Conservation (phyloP, 176 grass and related monocot genomes). For the Avena sativa region DNA sequence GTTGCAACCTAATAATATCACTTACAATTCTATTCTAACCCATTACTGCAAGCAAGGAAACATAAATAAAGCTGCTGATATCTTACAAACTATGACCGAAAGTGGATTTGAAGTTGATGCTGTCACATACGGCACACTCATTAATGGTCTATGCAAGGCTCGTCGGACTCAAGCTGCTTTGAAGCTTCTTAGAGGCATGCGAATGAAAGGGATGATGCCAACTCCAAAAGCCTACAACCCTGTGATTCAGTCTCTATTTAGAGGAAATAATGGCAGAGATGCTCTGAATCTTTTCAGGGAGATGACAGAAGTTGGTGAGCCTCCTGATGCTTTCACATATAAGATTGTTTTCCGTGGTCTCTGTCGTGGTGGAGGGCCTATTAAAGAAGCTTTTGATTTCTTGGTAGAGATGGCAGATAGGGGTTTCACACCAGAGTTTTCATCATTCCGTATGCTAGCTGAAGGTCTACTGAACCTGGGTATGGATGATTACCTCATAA, state of each 20-base stretch:
- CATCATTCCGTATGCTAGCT: slow-evolving; percentile 75
- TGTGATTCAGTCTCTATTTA: slow-evolving; percentile 77
- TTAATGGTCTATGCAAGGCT: slow-evolving; percentile 84
- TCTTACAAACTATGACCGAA: slow-evolving; percentile 76
- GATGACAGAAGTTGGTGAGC: slow-evolving; percentile 68
- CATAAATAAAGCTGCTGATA: slow-evolving; percentile 72
- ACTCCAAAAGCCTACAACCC: slow-evolving; percentile 86
- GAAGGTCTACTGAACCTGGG: slow-evolving; percentile 76
- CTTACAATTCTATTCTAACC: slow-evolving; percentile 84
- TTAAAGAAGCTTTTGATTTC: slow-evolving; percentile 90
- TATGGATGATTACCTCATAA: slow-evolving; percentile 79
- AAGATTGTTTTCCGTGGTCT: slow-evolving; percentile 79
- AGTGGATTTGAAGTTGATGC: slow-evolving; percentile 85
- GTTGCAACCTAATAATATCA: slow-evolving; percentile 80
- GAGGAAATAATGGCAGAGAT: slow-evolving; percentile 57
- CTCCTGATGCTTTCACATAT: slow-evolving; percentile 80
- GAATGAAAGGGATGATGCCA: slow-evolving; percentile 71
- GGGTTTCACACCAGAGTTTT: slow-evolving; percentile 73
- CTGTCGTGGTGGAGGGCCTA: slow-evolving; percentile 71
- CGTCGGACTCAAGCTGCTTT: slow-evolving; percentile 80
- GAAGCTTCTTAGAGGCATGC: slow-evolving; percentile 79
- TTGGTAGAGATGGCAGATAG: slow-evolving; percentile 78
- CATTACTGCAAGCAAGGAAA: slow-evolving; percentile 94
- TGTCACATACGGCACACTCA: slow-evolving; percentile 78
- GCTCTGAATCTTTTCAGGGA: slow-evolving; percentile 79